A percentile compares a stretch with the other conserved stretches of the same genome.
Conservation (phyloP, 2,329 filamentous ascomycete species). For the Colletotrichum horii region DNA sequence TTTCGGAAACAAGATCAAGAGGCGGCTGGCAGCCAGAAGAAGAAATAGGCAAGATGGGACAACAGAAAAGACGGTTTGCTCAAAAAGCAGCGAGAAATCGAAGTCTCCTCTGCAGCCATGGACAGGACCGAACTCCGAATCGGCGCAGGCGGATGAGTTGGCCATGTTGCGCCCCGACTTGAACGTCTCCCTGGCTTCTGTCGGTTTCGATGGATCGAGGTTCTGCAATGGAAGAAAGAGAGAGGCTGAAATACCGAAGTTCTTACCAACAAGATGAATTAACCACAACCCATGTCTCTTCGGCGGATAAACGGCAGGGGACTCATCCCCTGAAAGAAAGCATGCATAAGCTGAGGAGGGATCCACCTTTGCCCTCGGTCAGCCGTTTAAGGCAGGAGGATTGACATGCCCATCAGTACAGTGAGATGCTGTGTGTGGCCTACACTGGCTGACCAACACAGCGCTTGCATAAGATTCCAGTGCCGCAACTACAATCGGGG, state of each 20-base stretch:
- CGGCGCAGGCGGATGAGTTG: neutral
- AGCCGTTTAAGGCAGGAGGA: neutral
- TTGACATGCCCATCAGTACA: neutral
- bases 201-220: neutral
- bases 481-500: neutral
- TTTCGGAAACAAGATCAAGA: neutral
- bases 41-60: neutral
- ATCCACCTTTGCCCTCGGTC: neutral
- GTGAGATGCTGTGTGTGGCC: neutral
- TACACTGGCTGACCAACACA: neutral
- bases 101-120: constrained; percentile 51
- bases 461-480: neutral
- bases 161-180: neutral
- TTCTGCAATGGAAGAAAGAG: neutral
- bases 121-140: constrained; percentile 26
- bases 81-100: constrained; percentile 56
- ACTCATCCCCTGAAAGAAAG: neutral
- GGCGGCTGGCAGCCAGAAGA: neutral
- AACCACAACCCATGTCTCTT: neutral
- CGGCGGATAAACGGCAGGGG: neutral
- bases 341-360: neutral
- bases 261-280: neutral
- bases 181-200: accelerated
- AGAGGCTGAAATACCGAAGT: neutral
- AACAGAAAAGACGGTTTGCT: constrained; percentile 49